Percentiles rank a stretch among this genome's conserved stretches.
These are phyloP conservation scores for Acacia pycnantha DNA, from an alignment of 331 rosid genomes.

Conservation along the genomic window DNA sequence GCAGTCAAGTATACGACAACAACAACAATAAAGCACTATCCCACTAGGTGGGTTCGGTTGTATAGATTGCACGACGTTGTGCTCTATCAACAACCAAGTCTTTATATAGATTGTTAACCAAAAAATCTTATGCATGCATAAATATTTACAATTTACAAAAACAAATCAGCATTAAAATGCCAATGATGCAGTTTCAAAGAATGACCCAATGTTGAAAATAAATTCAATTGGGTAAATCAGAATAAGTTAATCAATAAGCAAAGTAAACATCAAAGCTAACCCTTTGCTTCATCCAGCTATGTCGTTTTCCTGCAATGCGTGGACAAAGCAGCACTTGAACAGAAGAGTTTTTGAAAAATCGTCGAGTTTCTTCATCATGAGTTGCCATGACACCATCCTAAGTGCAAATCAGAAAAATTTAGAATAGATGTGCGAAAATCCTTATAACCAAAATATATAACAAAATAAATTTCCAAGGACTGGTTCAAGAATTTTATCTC, in stretches of 20 bases:
- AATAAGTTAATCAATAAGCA: not conserved
- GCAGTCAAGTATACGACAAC: not conserved
- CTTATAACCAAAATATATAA: conserved; percentile 9
- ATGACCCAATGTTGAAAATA: not conserved
- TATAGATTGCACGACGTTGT: too few species aligned
- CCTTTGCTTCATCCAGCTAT: conserved; percentile 91
- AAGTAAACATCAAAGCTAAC: conserved; percentile 39
- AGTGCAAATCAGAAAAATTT: conserved; percentile 18
- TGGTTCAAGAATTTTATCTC: conserved; percentile 20
- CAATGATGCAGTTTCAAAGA: conserved; percentile 13
- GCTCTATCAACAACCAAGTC: too few species aligned
- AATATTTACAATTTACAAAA: not conserved
- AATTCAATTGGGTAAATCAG: not conserved
- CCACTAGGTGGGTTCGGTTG: too few species aligned
- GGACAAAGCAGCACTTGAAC: conserved; percentile 92
- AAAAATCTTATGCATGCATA: not conserved
- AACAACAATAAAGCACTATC: too few species aligned
- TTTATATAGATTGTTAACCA: too few species aligned
- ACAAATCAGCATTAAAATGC: conserved; percentile 9
- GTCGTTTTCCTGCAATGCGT: conserved; percentile 84
- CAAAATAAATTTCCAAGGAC: not conserved
- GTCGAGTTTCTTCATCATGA: conserved; percentile 94
- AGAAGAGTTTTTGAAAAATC: conserved; percentile 92
- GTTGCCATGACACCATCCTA: conserved; percentile 99
- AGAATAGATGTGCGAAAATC: conserved; percentile 10